Evolutionary conservation across 164 flowering plant genomes (phyloP), one percentile per base, ranked within the genome.

Genomic region (Warburgia ugandensis): DNA sequence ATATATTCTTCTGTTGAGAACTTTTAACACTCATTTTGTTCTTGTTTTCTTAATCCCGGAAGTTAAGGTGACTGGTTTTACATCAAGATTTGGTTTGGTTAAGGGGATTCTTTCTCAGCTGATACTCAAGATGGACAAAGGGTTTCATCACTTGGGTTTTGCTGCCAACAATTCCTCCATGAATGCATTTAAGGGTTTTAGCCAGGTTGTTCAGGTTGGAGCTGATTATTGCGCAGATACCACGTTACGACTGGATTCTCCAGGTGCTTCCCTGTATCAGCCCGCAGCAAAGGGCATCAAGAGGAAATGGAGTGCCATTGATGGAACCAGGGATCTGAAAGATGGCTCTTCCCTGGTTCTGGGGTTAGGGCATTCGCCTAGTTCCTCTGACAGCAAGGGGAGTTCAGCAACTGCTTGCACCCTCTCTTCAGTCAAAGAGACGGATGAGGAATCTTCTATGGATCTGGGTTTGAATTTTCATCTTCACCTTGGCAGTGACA

Each of bases 341-440:
- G 72, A 63, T 60, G 83, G 68, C 11, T 78, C 84, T 32, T 70
- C 82, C 5, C 56, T 83, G 49, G 60, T 63, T 52, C 87, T 83
- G 38, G 80, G 82, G 45, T 67, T 89, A 26, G 90, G 92, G 31
- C 77, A 52, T 23, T 72, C 89, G 7, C 70, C 83, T 36, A 90
- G 97, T 55, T 86, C 95, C 40, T 84, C 91, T 13, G 95, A 86
- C 48, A 90, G 95, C 66, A 90, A 90, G 68, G 95, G 77, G 23
- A 86, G 94, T 56, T 80, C 94, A 35, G 81, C 77, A 48, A 81
- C 92, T 69, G 92, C 78, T 47, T 79, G 86, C 72, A 84, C 81
- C 29, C 57, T 77, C 48, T 81, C 94, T 51, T 90, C 95, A 5
- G 79, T 81, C 43, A 90, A 84, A 68, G 97, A 90, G 72, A 75